These are phyloP conservation scores for Geranomyces variabilis DNA, from an alignment of 192 early-diverging fungal genomes.

Conservation along the genomic window DNA sequence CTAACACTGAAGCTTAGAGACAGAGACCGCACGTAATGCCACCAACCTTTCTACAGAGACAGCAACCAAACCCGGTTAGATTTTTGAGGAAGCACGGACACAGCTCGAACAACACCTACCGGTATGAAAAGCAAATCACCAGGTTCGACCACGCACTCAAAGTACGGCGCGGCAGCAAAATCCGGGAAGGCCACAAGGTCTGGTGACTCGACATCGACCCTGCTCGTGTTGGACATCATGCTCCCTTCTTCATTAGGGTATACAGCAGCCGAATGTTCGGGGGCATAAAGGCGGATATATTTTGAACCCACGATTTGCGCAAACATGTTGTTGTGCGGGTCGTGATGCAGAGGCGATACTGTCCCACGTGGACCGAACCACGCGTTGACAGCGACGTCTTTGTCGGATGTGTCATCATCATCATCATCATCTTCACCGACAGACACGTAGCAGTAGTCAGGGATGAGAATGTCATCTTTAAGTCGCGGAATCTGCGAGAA, in stretches of 20 bases:
- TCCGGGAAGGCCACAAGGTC: constrained; percentile 60
- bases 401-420: neutral
- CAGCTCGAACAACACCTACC: constrained; percentile 47
- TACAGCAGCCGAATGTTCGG: constrained; percentile 57
- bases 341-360: constrained; percentile 83
- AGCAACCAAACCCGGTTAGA: neutral
- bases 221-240: constrained; percentile 59
- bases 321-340: constrained; percentile 80
- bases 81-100: neutral
- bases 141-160: constrained; percentile 71
- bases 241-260: constrained; percentile 61
- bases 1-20: constrained; percentile 81
- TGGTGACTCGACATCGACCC: constrained; percentile 68
- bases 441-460: constrained; percentile 73
- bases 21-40: constrained; percentile 85
- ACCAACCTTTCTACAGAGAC: constrained; percentile 61
- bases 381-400: constrained; percentile 58
- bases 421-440: constrained; percentile 1
- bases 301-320: constrained; percentile 85
- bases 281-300: constrained; percentile 73
- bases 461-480: constrained; percentile 67
- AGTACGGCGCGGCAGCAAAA: constrained; percentile 60
- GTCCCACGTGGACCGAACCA: constrained; percentile 88
- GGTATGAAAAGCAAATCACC: constrained; percentile 89
- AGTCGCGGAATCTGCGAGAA: constrained; percentile 76